Percentiles rank a stretch among this genome's conserved stretches.
Evolutionary conservation across 768 basidiomycete species (phyloP).

Genomic region (Austroboletus eburneus): DNA sequence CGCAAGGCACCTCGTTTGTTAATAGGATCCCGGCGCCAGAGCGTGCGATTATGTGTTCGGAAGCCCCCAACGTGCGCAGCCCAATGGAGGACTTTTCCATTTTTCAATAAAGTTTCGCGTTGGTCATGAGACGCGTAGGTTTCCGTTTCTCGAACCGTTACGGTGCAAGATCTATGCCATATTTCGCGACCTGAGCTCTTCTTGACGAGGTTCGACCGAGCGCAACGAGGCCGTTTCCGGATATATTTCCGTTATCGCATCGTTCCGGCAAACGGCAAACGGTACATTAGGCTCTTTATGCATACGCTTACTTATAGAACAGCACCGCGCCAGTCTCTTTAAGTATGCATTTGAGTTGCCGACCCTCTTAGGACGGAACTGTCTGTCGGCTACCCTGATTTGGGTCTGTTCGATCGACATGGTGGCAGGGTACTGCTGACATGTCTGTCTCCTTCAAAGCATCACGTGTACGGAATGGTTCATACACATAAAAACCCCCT

Average conservation of each 20-base stretch:
- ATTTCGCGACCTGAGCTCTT: not conserved
- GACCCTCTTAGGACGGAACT: not conserved
- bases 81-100: no score
- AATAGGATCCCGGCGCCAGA: no score
- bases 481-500: slow-evolving; percentile 13
- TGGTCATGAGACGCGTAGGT: no score
- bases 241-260: not conserved
- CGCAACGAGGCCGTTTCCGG: not conserved
- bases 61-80: no score
- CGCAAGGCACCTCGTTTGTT: no score
- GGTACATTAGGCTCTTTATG: not conserved
- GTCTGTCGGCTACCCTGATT: not conserved
- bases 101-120: no score
- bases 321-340: not conserved
- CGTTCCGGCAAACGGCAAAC: not conserved
- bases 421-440: not conserved
- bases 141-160: no score
- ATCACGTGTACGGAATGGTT: slow-evolving; percentile 14
- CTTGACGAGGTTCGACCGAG: no score
- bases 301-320: not conserved
- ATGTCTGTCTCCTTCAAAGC: not conserved
- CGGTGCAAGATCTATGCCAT: not conserved
- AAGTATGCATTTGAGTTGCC: not conserved
- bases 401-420: not conserved
- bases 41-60: no score